Percentiles rank a stretch among this genome's conserved stretches.
These are phyloP conservation scores for Sanghuangporus weigelae DNA, from an alignment of 1,284 basidiomycete genomes.

Conservation along the genomic window DNA sequence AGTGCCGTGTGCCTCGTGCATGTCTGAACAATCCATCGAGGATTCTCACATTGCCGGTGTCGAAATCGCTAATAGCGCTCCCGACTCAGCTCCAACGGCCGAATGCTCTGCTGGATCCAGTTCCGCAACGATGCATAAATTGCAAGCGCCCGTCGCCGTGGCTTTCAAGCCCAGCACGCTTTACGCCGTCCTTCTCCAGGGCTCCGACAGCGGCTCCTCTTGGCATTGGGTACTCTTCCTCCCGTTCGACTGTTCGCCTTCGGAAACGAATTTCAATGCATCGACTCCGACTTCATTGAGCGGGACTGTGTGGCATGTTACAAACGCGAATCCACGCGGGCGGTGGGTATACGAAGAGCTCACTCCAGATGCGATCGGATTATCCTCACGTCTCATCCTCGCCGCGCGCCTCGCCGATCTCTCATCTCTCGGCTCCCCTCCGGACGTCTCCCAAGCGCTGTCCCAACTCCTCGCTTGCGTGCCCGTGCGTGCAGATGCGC, in stretches of 20 bases:
- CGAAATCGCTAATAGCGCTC: neutral
- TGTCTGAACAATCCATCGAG: neutral
- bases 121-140: neutral
- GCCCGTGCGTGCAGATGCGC: neutral
- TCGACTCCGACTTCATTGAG: neutral
- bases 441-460: neutral
- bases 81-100: neutral
- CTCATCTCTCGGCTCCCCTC: neutral
- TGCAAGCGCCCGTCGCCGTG: neutral
- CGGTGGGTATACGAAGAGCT: constrained; percentile 7
- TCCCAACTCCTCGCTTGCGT: neutral
- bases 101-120: neutral
- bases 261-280: neutral
- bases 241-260: neutral
- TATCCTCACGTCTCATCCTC: neutral
- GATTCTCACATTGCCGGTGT: neutral
- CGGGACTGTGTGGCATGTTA: neutral
- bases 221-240: constrained; percentile 7
- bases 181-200: constrained; percentile 1
- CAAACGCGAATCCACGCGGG: neutral
- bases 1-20: neutral
- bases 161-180: constrained; percentile 1
- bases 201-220: neutral
- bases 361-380: neutral
- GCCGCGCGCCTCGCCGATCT: constrained; percentile 6